A percentile compares a stretch with the other conserved stretches of the same genome.
These are phyloP conservation scores for Bromus sterilis DNA, from an alignment of 176 grass and related monocot genomes.

Conservation along the genomic window DNA sequence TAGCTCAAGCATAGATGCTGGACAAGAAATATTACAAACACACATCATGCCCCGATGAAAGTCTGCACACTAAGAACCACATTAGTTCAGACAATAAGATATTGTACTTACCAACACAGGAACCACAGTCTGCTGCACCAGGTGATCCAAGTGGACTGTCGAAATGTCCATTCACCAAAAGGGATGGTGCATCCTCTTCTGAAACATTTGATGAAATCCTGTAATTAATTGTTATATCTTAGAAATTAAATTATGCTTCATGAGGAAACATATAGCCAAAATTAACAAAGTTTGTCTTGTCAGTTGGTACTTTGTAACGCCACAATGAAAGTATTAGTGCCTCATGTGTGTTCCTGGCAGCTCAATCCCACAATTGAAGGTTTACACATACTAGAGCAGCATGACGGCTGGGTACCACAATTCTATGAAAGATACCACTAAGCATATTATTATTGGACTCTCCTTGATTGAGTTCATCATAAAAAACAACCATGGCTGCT, in stretches of 20 bases:
- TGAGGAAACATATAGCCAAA: slow-evolving; percentile 18
- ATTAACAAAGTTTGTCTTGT: not conserved
- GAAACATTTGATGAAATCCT: slow-evolving; percentile 99
- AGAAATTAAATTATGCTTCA: slow-evolving; percentile 38
- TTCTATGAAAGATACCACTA: not conserved
- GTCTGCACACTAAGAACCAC: slow-evolving; percentile 8
- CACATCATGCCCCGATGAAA: not conserved
- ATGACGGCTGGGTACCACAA: not conserved
- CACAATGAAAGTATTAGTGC: not conserved
- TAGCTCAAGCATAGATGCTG: slow-evolving; percentile 99
- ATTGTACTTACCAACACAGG: slow-evolving; percentile 83
- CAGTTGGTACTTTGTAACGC: not conserved
- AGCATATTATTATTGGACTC: not conserved
- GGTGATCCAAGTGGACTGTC: slow-evolving; percentile 95
- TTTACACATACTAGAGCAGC: not conserved
- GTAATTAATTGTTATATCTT: slow-evolving; percentile 63
- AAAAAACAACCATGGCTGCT: not conserved
- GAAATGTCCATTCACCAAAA: slow-evolving; percentile 97
- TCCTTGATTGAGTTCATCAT: not conserved
- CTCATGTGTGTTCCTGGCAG: not conserved
- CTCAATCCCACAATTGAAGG: not conserved
- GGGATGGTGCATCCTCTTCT: slow-evolving; percentile 69
- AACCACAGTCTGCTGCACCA: slow-evolving; percentile 94
- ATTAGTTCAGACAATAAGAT: not conserved
- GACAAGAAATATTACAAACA: slow-evolving; percentile 38